Evolutionary conservation across 2,329 filamentous ascomycete genomes (phyloP).

Genomic region (Colletotrichum eremochloae): DNA sequence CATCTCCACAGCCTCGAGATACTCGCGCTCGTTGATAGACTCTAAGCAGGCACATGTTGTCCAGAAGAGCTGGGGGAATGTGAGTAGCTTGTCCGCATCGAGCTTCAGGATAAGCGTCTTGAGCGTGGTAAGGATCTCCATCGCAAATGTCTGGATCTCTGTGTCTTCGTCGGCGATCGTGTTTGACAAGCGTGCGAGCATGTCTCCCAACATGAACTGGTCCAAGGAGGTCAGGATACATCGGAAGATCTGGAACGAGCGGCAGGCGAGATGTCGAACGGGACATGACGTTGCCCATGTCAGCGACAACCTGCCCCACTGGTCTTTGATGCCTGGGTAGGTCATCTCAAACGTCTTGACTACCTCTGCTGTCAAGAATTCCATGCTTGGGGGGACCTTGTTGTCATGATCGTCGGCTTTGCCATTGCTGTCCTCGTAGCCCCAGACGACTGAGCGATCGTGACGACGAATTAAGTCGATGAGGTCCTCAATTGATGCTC

Average conservation of each 20-base stretch:
- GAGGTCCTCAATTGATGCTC: conserved; percentile 85
- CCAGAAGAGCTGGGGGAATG: conserved; percentile 98
- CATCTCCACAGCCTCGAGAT: conserved; percentile 92
- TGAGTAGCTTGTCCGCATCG: conserved; percentile 81
- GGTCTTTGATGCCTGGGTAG: conserved; percentile 88
- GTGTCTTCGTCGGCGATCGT: conserved; percentile 95
- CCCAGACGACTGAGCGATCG: conserved; percentile 89
- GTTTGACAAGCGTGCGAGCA: conserved; percentile 94
- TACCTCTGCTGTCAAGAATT: conserved; percentile 83
- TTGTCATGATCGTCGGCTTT: conserved; percentile 79
- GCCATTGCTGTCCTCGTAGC: conserved; percentile 92
- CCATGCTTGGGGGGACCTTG: conserved; percentile 90
- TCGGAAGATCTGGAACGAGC: conserved; percentile 97
- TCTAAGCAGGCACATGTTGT: conserved; percentile 96
- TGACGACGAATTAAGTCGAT: conserved; percentile 89
- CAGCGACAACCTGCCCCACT: conserved; percentile 90
- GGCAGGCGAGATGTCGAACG: conserved; percentile 92
- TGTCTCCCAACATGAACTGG: conserved; percentile 94
- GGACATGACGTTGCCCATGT: conserved; percentile 98
- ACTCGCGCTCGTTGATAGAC: conserved; percentile 96
- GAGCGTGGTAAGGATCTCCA: conserved; percentile 96
- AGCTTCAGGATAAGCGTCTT: conserved; percentile 92
- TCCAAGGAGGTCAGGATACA: conserved; percentile 93
- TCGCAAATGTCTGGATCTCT: conserved; percentile 96
- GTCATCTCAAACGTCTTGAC: conserved; percentile 87